Conservation (phyloP, 495 filamentous ascomycete genomes). For the Tuber microsphaerosporum region DNA sequence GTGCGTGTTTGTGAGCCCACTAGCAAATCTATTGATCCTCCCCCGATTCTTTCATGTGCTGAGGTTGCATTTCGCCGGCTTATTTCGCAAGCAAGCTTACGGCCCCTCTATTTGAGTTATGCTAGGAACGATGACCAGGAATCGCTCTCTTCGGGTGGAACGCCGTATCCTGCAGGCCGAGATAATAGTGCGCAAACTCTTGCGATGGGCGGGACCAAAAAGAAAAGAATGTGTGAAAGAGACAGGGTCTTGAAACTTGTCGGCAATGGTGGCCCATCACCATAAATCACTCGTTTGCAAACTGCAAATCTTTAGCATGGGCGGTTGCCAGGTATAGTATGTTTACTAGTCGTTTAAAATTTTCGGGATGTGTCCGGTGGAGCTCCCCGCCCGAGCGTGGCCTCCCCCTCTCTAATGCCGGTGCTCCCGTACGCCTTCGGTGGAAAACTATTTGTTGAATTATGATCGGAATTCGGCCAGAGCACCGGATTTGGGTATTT, state of each 20-base stretch:
- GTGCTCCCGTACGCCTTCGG: neutral
- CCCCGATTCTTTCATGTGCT: neutral
- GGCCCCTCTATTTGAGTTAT: neutral
- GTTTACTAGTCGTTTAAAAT: neutral
- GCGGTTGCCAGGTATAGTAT: neutral
- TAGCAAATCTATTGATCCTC: neutral
- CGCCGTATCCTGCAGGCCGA: neutral
- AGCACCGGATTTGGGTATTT: neutral
- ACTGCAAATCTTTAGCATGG: neutral
- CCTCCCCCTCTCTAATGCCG: neutral
- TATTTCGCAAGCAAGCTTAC: neutral
- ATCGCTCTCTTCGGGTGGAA: neutral
- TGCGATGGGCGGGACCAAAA: too few relatives aligned
- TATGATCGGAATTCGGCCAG: neutral
- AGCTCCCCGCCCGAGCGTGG: neutral
- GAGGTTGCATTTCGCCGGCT: neutral
- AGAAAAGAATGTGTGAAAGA: neutral
- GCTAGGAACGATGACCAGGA: neutral
- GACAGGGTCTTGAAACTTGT: neutral
- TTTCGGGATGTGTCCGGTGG: neutral
- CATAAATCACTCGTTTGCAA: neutral
- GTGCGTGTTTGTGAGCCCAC: neutral
- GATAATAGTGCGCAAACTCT: neutral
- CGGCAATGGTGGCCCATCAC: neutral
- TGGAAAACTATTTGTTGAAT: neutral